Conservation (phyloP, 352 stramenopile genomes). For the Globisporangium nunn region DNA sequence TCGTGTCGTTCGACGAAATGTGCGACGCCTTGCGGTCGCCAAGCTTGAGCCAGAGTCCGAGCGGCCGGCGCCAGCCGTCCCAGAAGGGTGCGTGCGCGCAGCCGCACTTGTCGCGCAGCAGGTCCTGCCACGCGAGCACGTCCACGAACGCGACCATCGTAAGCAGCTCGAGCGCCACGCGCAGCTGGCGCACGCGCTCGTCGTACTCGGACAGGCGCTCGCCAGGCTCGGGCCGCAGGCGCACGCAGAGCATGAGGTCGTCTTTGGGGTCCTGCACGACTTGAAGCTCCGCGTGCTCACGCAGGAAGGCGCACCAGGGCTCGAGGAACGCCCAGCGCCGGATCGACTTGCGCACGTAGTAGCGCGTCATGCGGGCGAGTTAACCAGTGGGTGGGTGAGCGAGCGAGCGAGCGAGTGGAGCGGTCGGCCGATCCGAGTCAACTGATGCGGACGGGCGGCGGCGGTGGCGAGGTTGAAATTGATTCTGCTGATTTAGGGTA, state of each 20-base stretch:
- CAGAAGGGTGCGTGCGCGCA: constrained; percentile 4
- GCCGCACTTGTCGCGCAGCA: constrained; percentile 6
- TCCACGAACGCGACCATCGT: constrained; percentile 2
- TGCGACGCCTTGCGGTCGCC: constrained; percentile 2
- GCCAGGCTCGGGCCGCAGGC: constrained; percentile 1
- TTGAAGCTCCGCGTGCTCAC: constrained; percentile 3
- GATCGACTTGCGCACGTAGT: constrained; percentile 9
- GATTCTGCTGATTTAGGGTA: no score
- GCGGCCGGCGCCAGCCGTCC: constrained; percentile 1
- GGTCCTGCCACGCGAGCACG: constrained; percentile 3
- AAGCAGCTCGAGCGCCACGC: constrained; percentile 5
- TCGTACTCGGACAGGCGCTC: not conserved
- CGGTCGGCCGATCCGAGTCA: no score
- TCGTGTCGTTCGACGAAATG: not conserved
- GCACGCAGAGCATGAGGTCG: constrained; percentile 9
- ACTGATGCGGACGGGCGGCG: no score
- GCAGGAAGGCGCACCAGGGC: constrained; percentile 7
- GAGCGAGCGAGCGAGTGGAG: no score
- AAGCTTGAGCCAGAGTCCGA: constrained; percentile 1
- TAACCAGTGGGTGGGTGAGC: no score
- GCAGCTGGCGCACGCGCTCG: constrained; percentile 1
- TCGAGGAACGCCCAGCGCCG: constrained; percentile 8
- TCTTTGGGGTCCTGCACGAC: constrained; percentile 3
- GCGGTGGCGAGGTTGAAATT: no score
- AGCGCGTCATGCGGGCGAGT: constrained; percentile 2